A percentile compares a stretch with the other conserved stretches of the same genome.
Evolutionary conservation across 768 basidiomycete species (phyloP).

Genomic region (Serendipita sp.): DNA sequence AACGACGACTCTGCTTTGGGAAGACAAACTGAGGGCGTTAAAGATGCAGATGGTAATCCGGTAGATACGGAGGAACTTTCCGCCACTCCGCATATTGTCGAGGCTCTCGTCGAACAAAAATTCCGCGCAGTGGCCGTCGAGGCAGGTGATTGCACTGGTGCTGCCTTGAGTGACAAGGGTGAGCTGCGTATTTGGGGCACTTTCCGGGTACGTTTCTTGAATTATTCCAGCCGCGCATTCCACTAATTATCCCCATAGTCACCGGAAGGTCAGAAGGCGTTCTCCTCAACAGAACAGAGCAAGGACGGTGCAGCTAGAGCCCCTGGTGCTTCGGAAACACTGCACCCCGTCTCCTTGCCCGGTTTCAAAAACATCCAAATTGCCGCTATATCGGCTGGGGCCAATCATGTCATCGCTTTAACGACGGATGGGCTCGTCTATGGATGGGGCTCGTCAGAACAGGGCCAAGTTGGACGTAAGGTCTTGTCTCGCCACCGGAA

Average conservation of each 20-base stretch:
- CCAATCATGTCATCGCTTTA: constrained; percentile 79
- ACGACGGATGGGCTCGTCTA: constrained; percentile 79
- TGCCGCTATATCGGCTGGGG: constrained; percentile 60
- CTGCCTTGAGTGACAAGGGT: constrained; percentile 65
- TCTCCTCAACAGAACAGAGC: neutral
- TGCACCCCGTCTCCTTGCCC: constrained; percentile 18
- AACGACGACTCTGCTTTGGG: constrained; percentile 86
- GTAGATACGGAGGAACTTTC: constrained; percentile 40
- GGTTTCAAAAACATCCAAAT: constrained; percentile 29
- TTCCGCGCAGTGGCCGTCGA: constrained; percentile 75
- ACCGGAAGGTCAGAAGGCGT: constrained; percentile 14
- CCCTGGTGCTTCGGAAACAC: neutral
- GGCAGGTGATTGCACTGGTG: constrained; percentile 78
- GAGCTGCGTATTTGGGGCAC: constrained; percentile 78
- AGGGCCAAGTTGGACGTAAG: constrained; percentile 80
- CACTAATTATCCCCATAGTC: constrained; percentile 16
- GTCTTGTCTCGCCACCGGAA: constrained; percentile 79
- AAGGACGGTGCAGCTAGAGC: neutral
- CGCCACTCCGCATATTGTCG: constrained; percentile 46
- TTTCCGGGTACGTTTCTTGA: constrained; percentile 53
- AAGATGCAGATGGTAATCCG: constrained; percentile 38
- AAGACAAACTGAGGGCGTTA: constrained; percentile 48
- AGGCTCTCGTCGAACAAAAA: constrained; percentile 51
- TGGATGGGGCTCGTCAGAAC: constrained; percentile 82
- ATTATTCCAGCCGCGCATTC: constrained; percentile 13